These are phyloP conservation scores for Thielaviopsis cerberus DNA, from an alignment of 2,329 filamentous ascomycete genomes.

Conservation along the genomic window DNA sequence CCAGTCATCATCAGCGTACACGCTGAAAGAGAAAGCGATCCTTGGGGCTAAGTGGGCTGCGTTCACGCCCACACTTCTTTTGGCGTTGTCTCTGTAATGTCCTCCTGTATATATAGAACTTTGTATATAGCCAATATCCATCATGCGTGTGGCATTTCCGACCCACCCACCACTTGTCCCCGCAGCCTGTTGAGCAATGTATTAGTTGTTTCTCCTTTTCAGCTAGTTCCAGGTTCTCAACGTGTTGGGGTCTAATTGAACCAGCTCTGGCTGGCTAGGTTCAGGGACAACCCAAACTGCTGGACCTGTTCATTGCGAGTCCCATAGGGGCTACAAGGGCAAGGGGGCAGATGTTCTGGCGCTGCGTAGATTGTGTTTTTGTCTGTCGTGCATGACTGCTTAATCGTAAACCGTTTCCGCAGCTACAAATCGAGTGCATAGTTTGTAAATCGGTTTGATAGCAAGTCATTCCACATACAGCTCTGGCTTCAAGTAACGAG, in stretches of 20 bases:
- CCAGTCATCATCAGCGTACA: neutral
- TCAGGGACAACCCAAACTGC: neutral
- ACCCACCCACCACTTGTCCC: neutral
- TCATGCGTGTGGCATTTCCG: neutral
- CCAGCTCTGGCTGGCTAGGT: neutral
- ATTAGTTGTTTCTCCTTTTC: neutral
- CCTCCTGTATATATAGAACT: neutral
- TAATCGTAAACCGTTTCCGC: neutral
- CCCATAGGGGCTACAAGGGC: neutral
- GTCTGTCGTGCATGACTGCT: neutral
- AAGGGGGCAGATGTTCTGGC: neutral
- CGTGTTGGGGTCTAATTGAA: neutral
- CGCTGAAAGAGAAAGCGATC: neutral
- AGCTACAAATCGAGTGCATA: too few relatives aligned
- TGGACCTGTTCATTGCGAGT: neutral
- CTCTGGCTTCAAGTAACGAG: too few relatives aligned
- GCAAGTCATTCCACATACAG: too few relatives aligned
- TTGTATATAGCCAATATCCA: too few relatives aligned
- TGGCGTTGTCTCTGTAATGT: neutral
- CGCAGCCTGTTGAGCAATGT: neutral
- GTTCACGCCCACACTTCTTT: neutral
- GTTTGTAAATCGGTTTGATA: too few relatives aligned
- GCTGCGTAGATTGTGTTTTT: too few relatives aligned
- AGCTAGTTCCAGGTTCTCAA: neutral
- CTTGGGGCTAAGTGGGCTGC: neutral